Conservation (phyloP, 1,284 basidiomycete species). For the Apiotrichum gracile region DNA sequence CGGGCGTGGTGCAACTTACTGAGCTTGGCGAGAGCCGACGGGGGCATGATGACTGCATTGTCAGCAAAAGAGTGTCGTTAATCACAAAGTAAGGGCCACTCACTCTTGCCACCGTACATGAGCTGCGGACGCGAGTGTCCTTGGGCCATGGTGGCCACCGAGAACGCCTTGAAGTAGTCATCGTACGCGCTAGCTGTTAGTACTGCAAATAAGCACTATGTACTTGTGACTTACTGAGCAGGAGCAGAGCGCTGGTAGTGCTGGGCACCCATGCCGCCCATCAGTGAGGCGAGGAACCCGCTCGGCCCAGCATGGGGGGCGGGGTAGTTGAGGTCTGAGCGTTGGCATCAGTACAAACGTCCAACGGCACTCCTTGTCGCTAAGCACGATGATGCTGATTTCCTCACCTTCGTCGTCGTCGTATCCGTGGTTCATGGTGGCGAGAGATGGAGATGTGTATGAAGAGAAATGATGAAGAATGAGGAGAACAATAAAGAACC, state of each 20-base stretch:
- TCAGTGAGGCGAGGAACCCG: constrained; percentile 27
- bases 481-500: neutral
- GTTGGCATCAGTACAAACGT: neutral
- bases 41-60: constrained; percentile 85
- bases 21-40: constrained; percentile 82
- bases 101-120: constrained; percentile 88
- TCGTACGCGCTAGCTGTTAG: constrained; percentile 35
- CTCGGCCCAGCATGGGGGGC: constrained; percentile 19
- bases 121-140: constrained; percentile 44
- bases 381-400: no score
- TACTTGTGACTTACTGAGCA: constrained; percentile 21
- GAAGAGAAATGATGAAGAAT: neutral
- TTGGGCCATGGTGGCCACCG: constrained; percentile 44
- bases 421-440: constrained; percentile 45
- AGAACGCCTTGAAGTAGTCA: constrained; percentile 49
- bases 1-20: constrained; percentile 47
- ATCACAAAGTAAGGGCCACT: constrained; percentile 43
- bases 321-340: constrained; percentile 17
- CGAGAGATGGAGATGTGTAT: neutral
- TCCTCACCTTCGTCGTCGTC: constrained; percentile 41
- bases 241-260: constrained; percentile 17
- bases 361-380: no score
- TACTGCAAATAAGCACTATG: neutral
- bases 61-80: constrained; percentile 4
- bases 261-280: constrained; percentile 23